Evolutionary conservation across 1,284 basidiomycete species (phyloP), one percentile per base, ranked within the genome.

Genomic region (Irpex sp.): DNA sequence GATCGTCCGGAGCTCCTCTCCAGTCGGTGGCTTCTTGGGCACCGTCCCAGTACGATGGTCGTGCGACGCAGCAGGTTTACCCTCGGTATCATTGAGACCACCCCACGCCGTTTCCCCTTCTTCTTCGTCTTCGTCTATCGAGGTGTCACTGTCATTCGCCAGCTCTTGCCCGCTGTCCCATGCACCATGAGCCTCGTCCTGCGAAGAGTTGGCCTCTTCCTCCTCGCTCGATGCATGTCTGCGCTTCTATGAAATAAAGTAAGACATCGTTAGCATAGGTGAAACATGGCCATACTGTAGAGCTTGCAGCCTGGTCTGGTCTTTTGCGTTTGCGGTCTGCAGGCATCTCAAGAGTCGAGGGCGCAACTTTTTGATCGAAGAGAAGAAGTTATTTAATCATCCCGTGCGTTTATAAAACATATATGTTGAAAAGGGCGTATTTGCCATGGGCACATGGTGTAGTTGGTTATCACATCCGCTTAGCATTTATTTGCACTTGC

Each of bases 1-100:
- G 63, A 94, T 87, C 5, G 76, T 77, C 62, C 88, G 83, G 55
- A 96, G 79, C 72, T 96, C 93, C 63, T 88, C 81, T 42, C 86
- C 85, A 19, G 83, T 84, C 19, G 86, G 86, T 8, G 82, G 81
- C 63, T 80, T 82, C 58, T 78, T 78, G 5, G 71, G 71, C 37
- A 68, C 68, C 1, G 68, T 68, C n/a, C 68, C 68, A 42, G 59
- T 36, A 49, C 47, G 58, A 3, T 57, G 35, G 28, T 28, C 28
- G 6, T 42, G 39, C 39, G 10, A n/a, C 3, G 3, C 6, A 12
- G 16, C 39, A 47, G 39, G 33, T 12, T 45, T 37, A 4, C 2
- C 14, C 8, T 6, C 19, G 23, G 8, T 58, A 18, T 45, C 52
- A 48, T 56, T 58, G 5, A 71, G 61, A 33, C 67, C 71, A 28